These are phyloP conservation scores for Leccinum uliginosum DNA, from an alignment of 768 basidiomycete genomes.

Conservation along the genomic window DNA sequence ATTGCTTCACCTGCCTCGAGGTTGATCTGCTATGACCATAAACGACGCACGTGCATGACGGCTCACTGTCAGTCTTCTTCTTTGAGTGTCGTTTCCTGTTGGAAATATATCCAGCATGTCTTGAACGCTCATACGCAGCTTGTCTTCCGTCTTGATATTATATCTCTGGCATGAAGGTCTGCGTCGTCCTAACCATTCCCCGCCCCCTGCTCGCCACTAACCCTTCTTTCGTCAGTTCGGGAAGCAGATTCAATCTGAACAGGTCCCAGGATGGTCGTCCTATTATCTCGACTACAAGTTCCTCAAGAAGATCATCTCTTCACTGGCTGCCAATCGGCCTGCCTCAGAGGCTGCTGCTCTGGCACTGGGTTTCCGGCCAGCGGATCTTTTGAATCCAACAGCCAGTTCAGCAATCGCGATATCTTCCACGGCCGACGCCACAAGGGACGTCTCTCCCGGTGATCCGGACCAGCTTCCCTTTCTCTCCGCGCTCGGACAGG, in stretches of 20 bases:
- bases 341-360: slow-evolving; percentile 87
- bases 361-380: slow-evolving; percentile 75
- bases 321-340: slow-evolving; percentile 83
- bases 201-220: neutral
- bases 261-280: slow-evolving; percentile 93
- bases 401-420: slow-evolving; percentile 31
- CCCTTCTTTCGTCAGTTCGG: slow-evolving; percentile 73
- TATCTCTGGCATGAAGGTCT: slow-evolving; percentile 30
- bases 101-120: slow-evolving; percentile 23
- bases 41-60: slow-evolving; percentile 24
- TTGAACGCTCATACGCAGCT: slow-evolving; percentile 16
- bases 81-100: slow-evolving; percentile 13
- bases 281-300: slow-evolving; percentile 99
- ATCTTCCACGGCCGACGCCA: slow-evolving; percentile 14
- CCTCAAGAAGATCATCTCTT: slow-evolving; percentile 97
- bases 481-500: slow-evolving; percentile 57
- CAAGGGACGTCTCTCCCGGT: slow-evolving; percentile 24
- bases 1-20: neutral
- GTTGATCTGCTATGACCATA: neutral
- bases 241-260: slow-evolving; percentile 93
- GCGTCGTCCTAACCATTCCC: neutral
- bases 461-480: slow-evolving; percentile 53
- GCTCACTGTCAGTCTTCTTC: slow-evolving; percentile 2
- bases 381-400: slow-evolving; percentile 40
- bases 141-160: slow-evolving; percentile 7